Evolutionary conservation across 2,329 filamentous ascomycete species (phyloP), one percentile per base, ranked within the genome.

Genomic region (Ascochyta rabiei): DNA sequence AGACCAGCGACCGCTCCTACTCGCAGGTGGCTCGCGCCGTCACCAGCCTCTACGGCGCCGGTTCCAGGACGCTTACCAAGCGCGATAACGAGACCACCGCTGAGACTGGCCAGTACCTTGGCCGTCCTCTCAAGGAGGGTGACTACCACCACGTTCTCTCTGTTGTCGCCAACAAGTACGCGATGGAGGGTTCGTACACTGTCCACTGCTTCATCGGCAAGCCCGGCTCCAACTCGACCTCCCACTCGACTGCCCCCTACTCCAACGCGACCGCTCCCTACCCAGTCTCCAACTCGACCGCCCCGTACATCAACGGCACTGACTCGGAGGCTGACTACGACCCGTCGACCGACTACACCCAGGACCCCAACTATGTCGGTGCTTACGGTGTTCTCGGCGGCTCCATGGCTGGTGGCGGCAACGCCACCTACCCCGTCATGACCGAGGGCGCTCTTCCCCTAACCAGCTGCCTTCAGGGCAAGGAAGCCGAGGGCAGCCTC

Each of bases 151-250:
- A 67, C 47, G 64, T 75, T 19, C 62, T 74, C 35, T 64, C 62
- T 48, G 52, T 75, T 44, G 58, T 64, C 18, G 70, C 70, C 45
- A 61, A 70, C 67, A 74, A 73, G 66, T 72, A 60, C 56, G 69
- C 63, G 8, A 59, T 76, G 21, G 62, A 64, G 13, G 73, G 72
- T 34, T 73, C 73, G n/a, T 75, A 74, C 62, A 64, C 62, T 8
- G 61, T 75, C 26, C 66, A 73, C 62, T 72, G 69, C 70, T 73
- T 70, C 65, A 57, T 75, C 45, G 72, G 72, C 56, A 64, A 69
- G 56, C 51, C 54, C 33, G 42, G 48, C 48, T 57, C 53, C 45
- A 68, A 71, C 64, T 66, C 63, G 13, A 68, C 66, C 13, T 42
- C 46, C 44, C 68, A 64, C 65, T n/a, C n/a, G n/a, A 68, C 66